Base-by-base conservation (phyloP, 2,329 filamentous ascomycete genomes). In the Cryphonectria japonica region DNA sequence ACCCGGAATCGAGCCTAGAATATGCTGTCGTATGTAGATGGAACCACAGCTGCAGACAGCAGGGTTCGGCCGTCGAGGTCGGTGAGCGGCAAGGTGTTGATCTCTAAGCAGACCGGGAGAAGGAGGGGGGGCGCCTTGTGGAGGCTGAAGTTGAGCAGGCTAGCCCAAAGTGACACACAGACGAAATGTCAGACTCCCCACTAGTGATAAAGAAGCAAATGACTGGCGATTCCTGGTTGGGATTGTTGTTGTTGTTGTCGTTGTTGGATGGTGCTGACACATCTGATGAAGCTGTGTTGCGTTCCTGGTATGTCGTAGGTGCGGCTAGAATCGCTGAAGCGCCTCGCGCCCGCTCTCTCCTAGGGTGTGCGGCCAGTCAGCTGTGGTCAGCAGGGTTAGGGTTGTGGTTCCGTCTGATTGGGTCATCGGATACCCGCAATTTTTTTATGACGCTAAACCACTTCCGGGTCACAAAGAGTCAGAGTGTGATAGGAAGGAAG, bases 11-110 rank as follows among this genome's bases (percentile, higher is more conserved):
- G 32, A 50, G 41, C 59, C n/a, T 46, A 29, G n/a, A n/a, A 37
- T 62, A 64, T 39, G 19, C 34, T 43, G 68, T 26, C 43, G 43
- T 41, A 50, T 66, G 54, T 32, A 46, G 29, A 43, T 46, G 50
- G 66, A 57, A 66, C 66, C 52, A 52, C 41, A 32, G 63, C 34
- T n/a, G 46, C n/a, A 61, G 26, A 63, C 62, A 59, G 39, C 57
- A 50, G 34, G 50, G 60, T 50, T 68, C 63, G 59, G 34, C 59
- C 32, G 19, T 61, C 16, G 59, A 11, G 59, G 7, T n/a, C 3
- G 59, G 9, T 61, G 32, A 5, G 32, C 59, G 34, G 50, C 63
- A 62, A 26, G 2, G n/a, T 41, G 29, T 43, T 37, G 16, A 9
- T 54, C 59, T 46, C 54, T 16, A 50, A n/a, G 46, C 46, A n/a